Evolutionary conservation across 2,329 filamentous ascomycete genomes (phyloP), one percentile per base, ranked within the genome.

Genomic region (Orbilia ellipsospora): DNA sequence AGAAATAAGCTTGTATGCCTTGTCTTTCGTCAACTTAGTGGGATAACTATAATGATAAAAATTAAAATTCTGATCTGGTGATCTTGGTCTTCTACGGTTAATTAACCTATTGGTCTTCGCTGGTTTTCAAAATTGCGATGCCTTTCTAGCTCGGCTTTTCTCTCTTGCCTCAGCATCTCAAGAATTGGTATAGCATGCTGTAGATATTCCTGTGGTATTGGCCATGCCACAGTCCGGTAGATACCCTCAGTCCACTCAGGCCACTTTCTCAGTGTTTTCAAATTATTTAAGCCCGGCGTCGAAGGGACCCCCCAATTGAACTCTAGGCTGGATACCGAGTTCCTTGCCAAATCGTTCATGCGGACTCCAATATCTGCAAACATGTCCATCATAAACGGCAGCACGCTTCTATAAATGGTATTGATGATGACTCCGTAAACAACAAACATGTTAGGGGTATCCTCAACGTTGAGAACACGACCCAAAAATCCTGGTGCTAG

Each of bases 371-470:
- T 62, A 40, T 68, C 63, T 15, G 70, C 62, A 31, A 74, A 56
- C 70, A 74, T 74, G 52, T 67, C 63, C 70, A 74, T 68, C 40
- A 74, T 51, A n/a, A 74, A 42, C 1, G 70, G 15, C 20, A 74
- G 44, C 23, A 52, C 44, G 13, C 42, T 54, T 6, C 56, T 44
- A 26, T 67, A 64, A 5, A 74, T 48, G 2, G 44, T 59, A 8
- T 16, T 52, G 7, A 63, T 10, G 1, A 68, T 40, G 16, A 57
- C 18, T 8, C 40, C 63, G 26, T 68, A 74, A 1, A 18, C 31
- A 1, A 52, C 57, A 26, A 44, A 74, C 18, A 68, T 36, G 23
- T 68, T 73, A 15, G 62, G 45, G 5, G 56, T 36, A n/a, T 56
- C 57, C 44, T 2, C 10, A 2, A 50, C 10, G 4, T 36, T 26